Conservation (phyloP, 495 filamentous ascomycete genomes). For the Apiosordaria backusii region DNA sequence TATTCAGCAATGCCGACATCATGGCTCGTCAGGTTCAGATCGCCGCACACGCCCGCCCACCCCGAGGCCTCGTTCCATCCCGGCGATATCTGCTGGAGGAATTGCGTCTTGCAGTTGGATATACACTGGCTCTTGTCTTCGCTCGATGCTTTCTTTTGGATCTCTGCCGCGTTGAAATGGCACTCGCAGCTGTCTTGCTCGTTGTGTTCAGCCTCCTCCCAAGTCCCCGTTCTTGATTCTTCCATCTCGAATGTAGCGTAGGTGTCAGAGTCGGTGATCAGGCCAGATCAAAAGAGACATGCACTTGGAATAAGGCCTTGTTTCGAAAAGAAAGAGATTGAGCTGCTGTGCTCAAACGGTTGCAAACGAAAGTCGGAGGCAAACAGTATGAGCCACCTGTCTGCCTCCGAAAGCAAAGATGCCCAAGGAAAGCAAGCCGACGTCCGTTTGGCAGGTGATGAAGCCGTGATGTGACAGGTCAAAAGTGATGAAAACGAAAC, state of each 20-base stretch:
- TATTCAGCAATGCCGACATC: background rate
- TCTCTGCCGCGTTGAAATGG: slow-evolving; percentile 23
- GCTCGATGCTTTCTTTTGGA: slow-evolving; percentile 1
- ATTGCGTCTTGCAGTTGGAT: slow-evolving; percentile 25
- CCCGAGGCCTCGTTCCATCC: slow-evolving; percentile 19
- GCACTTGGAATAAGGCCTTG: background rate
- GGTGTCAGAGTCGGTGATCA: background rate
- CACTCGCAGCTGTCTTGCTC: slow-evolving; percentile 21
- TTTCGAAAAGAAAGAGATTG: background rate
- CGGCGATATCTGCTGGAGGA: slow-evolving; percentile 16
- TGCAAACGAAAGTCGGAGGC: background rate
- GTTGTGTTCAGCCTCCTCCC: background rate
- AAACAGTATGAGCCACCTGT: background rate
- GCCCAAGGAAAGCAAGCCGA: background rate
- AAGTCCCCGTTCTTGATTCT: slow-evolving; percentile 7
- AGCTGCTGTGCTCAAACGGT: background rate
- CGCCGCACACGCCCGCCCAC: slow-evolving; percentile 21
- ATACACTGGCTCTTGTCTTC: slow-evolving; percentile 22
- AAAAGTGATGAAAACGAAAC: background rate
- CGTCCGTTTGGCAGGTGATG: background rate
- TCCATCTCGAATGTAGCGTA: slow-evolving; percentile 7
- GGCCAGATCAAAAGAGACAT: background rate
- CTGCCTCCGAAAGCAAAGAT: background rate
- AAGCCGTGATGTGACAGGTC: background rate
- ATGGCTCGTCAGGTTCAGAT: slow-evolving; percentile 14